Conservation (phyloP, 2,329 filamentous ascomycete species). For the Cadophora luteo-olivacea region DNA sequence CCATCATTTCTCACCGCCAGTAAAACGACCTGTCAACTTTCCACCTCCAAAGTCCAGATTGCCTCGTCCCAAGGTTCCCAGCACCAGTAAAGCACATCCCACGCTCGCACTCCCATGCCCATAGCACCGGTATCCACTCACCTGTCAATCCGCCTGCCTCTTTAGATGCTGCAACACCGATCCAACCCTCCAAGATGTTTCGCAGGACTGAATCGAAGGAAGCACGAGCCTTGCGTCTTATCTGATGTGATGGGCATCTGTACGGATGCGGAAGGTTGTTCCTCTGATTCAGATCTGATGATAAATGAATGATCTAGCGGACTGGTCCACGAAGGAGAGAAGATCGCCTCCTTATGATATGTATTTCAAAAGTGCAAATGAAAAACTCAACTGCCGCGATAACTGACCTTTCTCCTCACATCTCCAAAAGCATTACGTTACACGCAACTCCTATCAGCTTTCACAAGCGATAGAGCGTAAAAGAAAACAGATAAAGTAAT, state of each 20-base stretch:
- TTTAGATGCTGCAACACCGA: background rate
- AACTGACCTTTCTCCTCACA: background rate
- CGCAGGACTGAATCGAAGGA: background rate
- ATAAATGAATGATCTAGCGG: background rate
- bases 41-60: conserved; percentile 8
- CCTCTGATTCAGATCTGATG: background rate
- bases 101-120: background rate
- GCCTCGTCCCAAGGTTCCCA: conserved; percentile 12
- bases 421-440: background rate
- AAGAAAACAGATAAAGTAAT: background rate
- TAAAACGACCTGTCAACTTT: conserved; percentile 5
- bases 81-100: background rate
- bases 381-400: background rate
- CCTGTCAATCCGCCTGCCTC: background rate
- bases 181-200: background rate
- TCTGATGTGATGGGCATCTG: conserved; percentile 4
- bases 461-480: too few species aligned
- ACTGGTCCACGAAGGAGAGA: background rate
- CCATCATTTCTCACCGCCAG: conserved; percentile 2
- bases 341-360: background rate
- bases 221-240: background rate
- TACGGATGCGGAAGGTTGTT: conserved; percentile 7
- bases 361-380: background rate
- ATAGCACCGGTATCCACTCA: conserved; percentile 18
- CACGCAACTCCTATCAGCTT: background rate